A percentile compares a stretch with the other conserved stretches of the same genome.
Conservation (phyloP, 2,329 filamentous ascomycete genomes). For the Endothia cerciana region DNA sequence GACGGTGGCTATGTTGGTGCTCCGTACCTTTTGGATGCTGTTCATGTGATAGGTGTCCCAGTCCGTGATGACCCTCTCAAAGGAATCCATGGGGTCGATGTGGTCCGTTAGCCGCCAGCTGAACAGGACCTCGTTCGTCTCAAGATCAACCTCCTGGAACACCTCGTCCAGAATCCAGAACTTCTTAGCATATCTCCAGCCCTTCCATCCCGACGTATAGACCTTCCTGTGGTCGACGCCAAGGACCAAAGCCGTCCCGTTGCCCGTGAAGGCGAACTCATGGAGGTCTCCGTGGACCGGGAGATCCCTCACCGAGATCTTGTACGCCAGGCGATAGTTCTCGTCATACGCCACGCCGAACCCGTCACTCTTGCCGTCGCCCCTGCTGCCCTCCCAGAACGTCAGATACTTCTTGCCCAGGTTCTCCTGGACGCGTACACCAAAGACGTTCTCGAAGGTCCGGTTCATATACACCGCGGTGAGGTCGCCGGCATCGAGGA, state of each 20-base stretch:
- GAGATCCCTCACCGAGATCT: conserved; percentile 28
- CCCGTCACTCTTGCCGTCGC: conserved; percentile 29
- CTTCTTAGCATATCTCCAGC: conserved; percentile 14
- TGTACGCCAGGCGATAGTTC: conserved; percentile 30
- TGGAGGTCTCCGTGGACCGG: conserved; percentile 34
- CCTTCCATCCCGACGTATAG: conserved; percentile 35
- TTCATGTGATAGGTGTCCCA: conserved; percentile 64
- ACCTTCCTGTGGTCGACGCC: conserved; percentile 37
- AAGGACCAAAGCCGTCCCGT: conserved; percentile 46
- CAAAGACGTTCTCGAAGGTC: conserved; percentile 31
- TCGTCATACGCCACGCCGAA: conserved; percentile 31
- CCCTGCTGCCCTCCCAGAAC: conserved; percentile 31
- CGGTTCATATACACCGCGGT: conserved; percentile 32
- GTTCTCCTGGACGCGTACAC: conserved; percentile 32
- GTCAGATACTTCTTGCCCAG: conserved; percentile 31
- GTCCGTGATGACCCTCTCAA: conserved; percentile 32
- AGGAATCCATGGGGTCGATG: conserved; percentile 23
- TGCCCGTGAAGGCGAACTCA: conserved; percentile 45
- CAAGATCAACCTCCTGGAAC: conserved; percentile 54
- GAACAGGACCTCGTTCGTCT: conserved; percentile 52
- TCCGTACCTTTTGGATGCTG: conserved; percentile 46
- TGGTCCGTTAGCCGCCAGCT: conserved; percentile 49
- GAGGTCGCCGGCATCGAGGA: conserved; percentile 31
- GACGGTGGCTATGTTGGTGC: not conserved
- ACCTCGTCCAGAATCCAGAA: conserved; percentile 38